phyloP scores from a whole-genome alignment of 2,329 filamentous ascomycete genomes.

The Chalaropsis thielavioides region DNA sequence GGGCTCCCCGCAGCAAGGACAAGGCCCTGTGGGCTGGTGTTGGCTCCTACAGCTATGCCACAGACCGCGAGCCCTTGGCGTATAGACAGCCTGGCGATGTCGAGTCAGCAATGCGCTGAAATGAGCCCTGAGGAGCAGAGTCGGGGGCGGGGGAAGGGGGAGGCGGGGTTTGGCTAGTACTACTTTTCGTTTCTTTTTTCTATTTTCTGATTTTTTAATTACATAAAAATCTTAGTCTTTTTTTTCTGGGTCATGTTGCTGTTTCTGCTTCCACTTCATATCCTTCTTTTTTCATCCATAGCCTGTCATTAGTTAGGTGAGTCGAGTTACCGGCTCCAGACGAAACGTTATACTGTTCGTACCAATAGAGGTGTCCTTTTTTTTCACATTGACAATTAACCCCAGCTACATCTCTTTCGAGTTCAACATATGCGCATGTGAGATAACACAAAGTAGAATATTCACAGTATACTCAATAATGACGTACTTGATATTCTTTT shows the following conservation, averaged over 20 bases:
- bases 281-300: not conserved
- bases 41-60: conserved; percentile 43
- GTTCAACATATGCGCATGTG: too few relatives aligned
- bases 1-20: conserved; percentile 60
- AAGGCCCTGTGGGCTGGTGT: conserved; percentile 69
- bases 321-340: too few relatives aligned
- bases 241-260: not conserved
- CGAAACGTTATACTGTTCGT: too few relatives aligned
- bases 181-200: not conserved
- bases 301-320: too few relatives aligned
- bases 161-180: not conserved
- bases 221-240: not conserved
- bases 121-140: not conserved
- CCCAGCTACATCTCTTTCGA: too few relatives aligned
- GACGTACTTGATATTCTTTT: not conserved
- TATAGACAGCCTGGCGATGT: conserved; percentile 10
- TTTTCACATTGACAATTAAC: too few relatives aligned
- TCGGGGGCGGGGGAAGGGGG: not conserved
- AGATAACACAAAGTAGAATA: too few relatives aligned
- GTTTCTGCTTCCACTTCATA: not conserved
- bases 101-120: conserved; percentile 10
- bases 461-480: not conserved
- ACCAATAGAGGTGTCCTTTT: too few relatives aligned
- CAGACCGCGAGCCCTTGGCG: conserved; percentile 24
- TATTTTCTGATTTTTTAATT: not conserved